Evolutionary conservation across 208 protist species (phyloP).

Genomic region (Wallacemonas sp.): DNA sequence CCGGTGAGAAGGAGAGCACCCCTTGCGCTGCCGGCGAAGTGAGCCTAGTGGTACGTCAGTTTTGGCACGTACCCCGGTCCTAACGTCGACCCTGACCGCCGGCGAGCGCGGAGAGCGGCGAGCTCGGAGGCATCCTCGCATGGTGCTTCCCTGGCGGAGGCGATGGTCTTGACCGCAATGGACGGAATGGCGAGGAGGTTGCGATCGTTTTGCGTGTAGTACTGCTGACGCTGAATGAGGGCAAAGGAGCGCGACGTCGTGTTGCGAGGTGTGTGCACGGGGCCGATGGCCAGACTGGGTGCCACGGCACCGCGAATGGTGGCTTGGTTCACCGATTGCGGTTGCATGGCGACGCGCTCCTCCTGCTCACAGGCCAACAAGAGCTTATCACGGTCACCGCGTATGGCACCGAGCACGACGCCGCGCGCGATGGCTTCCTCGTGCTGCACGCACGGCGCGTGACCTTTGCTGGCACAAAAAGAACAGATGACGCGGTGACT

Average conservation of each 20-base stretch:
- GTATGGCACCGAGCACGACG: conserved; percentile 39
- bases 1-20: too few species aligned
- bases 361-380: not conserved
- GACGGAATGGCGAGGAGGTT: conserved; percentile 52
- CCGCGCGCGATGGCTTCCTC: conserved; percentile 34
- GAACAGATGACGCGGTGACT: conserved; percentile 29
- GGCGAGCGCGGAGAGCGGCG: not conserved
- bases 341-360: not conserved
- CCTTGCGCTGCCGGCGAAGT: not conserved
- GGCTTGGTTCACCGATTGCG: conserved; percentile 29
- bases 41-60: conserved; percentile 9
- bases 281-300: conserved; percentile 43
- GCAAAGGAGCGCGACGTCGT: conserved; percentile 41
- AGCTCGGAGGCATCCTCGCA: not conserved
- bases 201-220: conserved; percentile 85
- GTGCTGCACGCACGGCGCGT: conserved; percentile 31
- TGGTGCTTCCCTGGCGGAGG: not conserved
- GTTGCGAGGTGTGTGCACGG: conserved; percentile 52
- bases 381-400: conserved; percentile 24
- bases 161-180: not conserved
- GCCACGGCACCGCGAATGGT: conserved; percentile 40
- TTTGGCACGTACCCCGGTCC: not conserved
- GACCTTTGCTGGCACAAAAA: conserved; percentile 28
- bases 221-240: conserved; percentile 82
- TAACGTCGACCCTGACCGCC: not conserved